Conservation (phyloP, 306 rosid species). For the Boehmeria nivea region DNA sequence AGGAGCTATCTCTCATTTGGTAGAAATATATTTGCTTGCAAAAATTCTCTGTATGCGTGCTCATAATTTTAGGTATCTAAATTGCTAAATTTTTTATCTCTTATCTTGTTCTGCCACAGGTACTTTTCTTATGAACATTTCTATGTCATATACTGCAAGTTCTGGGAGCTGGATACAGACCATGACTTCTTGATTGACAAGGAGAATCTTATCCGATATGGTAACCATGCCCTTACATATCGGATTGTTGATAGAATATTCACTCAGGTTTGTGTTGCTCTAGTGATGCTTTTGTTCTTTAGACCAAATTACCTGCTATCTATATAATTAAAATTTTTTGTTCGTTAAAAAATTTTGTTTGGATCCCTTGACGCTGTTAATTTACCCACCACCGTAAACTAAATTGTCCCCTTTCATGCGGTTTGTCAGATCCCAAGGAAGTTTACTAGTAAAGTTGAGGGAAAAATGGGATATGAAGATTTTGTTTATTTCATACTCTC, state of each 20-base stretch:
- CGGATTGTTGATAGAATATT: conserved; percentile 98
- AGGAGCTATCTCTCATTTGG: conserved; percentile 6
- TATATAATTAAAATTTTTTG: conserved; percentile 1
- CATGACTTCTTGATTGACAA: conserved; percentile 97
- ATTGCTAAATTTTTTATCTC: background rate
- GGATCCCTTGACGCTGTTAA: background rate
- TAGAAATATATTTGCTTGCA: conserved; percentile 3
- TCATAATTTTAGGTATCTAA: conserved; percentile 2
- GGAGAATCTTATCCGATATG: conserved; percentile 96
- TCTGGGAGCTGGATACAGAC: conserved; percentile 99
- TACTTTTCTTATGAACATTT: conserved; percentile 98
- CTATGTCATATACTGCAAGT: conserved; percentile 97
- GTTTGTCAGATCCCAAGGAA: conserved; percentile 78
- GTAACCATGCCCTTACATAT: conserved; percentile 97
- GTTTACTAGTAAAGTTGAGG: conserved; percentile 89
- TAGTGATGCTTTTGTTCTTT: conserved; percentile 17
- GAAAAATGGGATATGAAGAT: conserved; percentile 99
- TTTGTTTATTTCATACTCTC: conserved; percentile 96
- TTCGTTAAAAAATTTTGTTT: background rate
- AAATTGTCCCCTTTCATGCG: conserved; percentile 20
- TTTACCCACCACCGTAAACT: background rate
- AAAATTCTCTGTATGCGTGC: background rate
- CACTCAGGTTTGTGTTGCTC: conserved; percentile 74
- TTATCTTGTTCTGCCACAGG: conserved; percentile 31
- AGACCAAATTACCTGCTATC: conserved; percentile 22